Percentiles rank a stretch among this genome's conserved stretches.
phyloP scores from a whole-genome alignment of 1,284 basidiomycete species.

The Rhodotorula sp. region DNA sequence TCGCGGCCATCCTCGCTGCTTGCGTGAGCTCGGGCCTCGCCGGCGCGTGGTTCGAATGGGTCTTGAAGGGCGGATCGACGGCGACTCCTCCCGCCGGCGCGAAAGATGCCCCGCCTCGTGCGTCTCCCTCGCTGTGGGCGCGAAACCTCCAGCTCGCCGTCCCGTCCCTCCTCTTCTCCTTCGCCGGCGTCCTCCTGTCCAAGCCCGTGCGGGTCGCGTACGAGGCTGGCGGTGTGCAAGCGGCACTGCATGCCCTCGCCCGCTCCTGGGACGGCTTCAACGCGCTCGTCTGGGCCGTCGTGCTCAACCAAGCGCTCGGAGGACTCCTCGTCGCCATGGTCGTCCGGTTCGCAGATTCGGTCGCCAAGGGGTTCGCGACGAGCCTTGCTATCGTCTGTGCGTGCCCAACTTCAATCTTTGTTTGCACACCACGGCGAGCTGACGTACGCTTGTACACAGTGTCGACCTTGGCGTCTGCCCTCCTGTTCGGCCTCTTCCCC shows the following conservation, averaged over 20 bases:
- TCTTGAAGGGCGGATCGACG: slow-evolving; percentile 3
- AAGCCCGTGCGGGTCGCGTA: not conserved
- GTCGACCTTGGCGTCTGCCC: slow-evolving; percentile 34
- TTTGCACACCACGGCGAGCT: not conserved
- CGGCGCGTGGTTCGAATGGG: slow-evolving; percentile 44
- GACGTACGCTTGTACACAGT: slow-evolving; percentile 19
- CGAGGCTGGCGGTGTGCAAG: not conserved
- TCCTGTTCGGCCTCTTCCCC: slow-evolving; percentile 31
- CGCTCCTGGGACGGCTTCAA: slow-evolving; percentile 34
- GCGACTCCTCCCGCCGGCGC: not conserved
- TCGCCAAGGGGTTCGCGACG: slow-evolving; percentile 47
- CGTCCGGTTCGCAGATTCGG: slow-evolving; percentile 41
- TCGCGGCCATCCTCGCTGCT: slow-evolving; percentile 42
- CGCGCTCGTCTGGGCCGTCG: slow-evolving; percentile 42
- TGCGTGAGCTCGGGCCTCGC: slow-evolving; percentile 43
- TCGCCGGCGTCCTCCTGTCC: slow-evolving; percentile 31
- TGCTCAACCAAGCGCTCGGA: slow-evolving; percentile 44
- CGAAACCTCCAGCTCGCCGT: slow-evolving; percentile 44
- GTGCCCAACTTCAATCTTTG: not conserved
- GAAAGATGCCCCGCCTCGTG: not conserved
- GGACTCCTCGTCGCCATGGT: slow-evolving; percentile 45
- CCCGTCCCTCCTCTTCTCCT: slow-evolving; percentile 41
- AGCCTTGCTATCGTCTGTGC: slow-evolving; percentile 43
- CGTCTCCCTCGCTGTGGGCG: slow-evolving; percentile 32
- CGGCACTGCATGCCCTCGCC: not conserved